A percentile compares a stretch with the other conserved stretches of the same genome.
phyloP scores from a whole-genome alignment of 1,284 basidiomycete species.

The Cryptococcus hybrid region DNA sequence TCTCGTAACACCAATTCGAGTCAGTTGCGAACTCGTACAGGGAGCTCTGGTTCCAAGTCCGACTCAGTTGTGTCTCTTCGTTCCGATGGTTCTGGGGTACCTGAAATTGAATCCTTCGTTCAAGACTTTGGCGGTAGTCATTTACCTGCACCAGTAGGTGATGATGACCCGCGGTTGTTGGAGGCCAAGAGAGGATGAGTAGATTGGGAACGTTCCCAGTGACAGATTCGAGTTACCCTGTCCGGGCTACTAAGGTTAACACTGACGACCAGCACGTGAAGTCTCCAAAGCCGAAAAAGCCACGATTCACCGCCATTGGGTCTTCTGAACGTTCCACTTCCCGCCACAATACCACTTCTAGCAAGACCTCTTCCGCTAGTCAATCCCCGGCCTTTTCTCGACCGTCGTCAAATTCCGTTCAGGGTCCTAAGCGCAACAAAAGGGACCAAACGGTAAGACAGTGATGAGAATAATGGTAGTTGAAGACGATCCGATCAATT shows the following conservation, averaged over 20 bases:
- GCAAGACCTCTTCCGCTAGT: background rate
- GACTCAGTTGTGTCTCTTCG: constrained; percentile 15
- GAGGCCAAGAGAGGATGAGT: constrained; percentile 40
- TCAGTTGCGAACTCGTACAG: constrained; percentile 2
- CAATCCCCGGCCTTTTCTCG: background rate
- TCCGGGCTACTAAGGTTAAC: constrained; percentile 46
- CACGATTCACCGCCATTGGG: background rate
- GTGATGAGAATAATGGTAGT: constrained; percentile 66
- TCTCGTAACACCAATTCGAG: background rate
- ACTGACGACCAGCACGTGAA: background rate
- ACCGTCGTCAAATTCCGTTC: background rate
- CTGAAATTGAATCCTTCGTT: constrained; percentile 65
- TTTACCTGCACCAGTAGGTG: constrained; percentile 37
- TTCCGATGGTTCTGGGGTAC: constrained; percentile 16
- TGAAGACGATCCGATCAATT: constrained; percentile 73
- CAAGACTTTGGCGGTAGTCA: constrained; percentile 57
- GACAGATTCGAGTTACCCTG: constrained; percentile 47
- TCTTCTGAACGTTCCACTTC: background rate
- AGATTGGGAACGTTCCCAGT: constrained; percentile 44
- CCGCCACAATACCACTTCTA: background rate
- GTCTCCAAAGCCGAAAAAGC: background rate
- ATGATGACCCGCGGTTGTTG: constrained; percentile 45
- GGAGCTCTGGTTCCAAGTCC: constrained; percentile 16
- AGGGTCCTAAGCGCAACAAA: constrained; percentile 3
- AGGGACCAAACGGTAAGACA: constrained; percentile 14